These are phyloP conservation scores for Ophiostoma angusticollis DNA, from an alignment of 2,329 filamentous ascomycete species.

Conservation along the genomic window DNA sequence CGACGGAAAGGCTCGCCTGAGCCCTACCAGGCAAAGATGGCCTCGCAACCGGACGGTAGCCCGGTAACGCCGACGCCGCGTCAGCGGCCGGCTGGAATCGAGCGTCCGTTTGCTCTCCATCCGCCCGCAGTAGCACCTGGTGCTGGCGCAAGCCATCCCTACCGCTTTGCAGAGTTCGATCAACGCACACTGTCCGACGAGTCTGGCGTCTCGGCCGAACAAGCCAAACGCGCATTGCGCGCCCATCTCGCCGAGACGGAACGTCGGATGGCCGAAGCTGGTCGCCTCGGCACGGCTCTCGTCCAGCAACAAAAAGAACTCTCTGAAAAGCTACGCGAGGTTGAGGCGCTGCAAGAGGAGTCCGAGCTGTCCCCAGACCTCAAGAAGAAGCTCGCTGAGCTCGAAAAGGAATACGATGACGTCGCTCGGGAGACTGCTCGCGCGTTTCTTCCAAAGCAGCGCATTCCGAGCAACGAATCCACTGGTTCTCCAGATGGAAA, in stretches of 20 bases:
- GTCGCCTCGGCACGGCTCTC: constrained; percentile 74
- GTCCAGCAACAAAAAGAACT: constrained; percentile 79
- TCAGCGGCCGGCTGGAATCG: constrained; percentile 9
- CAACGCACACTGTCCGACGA: constrained; percentile 66
- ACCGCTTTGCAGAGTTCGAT: constrained; percentile 73
- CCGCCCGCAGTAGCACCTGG: constrained; percentile 9
- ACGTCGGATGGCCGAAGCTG: constrained; percentile 79
- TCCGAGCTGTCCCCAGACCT: constrained; percentile 72
- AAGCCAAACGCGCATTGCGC: constrained; percentile 79
- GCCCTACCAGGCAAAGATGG: constrained; percentile 8
- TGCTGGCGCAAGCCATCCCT: constrained; percentile 39
- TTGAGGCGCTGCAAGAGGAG: constrained; percentile 65
- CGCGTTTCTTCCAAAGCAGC: constrained; percentile 75
- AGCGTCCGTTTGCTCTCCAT: constrained; percentile 11
- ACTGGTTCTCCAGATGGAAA: constrained; percentile 39
- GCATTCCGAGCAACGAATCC: constrained; percentile 58
- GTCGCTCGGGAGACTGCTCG: constrained; percentile 80
- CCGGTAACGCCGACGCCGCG: constrained; percentile 14
- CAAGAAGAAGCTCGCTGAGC: constrained; percentile 66
- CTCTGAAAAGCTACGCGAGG: constrained; percentile 67
- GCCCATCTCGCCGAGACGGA: constrained; percentile 89
- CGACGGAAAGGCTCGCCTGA: constrained; percentile 5
- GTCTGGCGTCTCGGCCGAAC: constrained; percentile 64
- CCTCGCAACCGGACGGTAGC: constrained; percentile 11
- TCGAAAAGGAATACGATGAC: constrained; percentile 93